phyloP scores from a whole-genome alignment of 139 green algal species.

The Micromonas commoda region DNA sequence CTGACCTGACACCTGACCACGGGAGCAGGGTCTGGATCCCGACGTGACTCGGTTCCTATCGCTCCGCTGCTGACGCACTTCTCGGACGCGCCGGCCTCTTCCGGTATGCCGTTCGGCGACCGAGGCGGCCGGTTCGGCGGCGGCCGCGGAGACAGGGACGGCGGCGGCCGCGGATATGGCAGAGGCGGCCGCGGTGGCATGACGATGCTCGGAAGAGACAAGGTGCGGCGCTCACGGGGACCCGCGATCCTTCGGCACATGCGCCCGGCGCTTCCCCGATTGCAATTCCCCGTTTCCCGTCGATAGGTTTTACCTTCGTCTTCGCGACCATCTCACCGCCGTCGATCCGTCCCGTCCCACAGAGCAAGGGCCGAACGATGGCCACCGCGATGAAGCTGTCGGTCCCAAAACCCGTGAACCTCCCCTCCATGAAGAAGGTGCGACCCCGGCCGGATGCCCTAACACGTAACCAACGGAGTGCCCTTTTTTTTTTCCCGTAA shows the following conservation, averaged over 20 bases:
- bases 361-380: background rate
- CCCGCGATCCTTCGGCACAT: background rate
- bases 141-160: background rate
- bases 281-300: no score
- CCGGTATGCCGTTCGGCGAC: no score
- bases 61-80: no score
- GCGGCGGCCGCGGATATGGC: background rate
- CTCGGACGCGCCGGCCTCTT: no score
- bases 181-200: background rate
- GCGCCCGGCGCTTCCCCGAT: no score
- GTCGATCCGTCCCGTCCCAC: background rate
- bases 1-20: no score
- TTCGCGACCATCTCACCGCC: background rate
- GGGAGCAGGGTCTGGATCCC: no score
- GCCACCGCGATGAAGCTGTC: background rate
- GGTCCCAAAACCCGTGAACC: constrained; percentile 3
- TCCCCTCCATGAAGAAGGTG: background rate
- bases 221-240: background rate
- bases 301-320: background rate
- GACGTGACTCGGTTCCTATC: no score
- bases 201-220: background rate
- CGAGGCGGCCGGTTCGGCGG: background rate
- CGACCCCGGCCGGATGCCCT: no score
- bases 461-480: no score
- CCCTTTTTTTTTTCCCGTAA: no score